Evolutionary conservation across 331 rosid genomes (phyloP), one percentile per base, ranked within the genome.

Genomic region (Rhamnella rubrinervis): DNA sequence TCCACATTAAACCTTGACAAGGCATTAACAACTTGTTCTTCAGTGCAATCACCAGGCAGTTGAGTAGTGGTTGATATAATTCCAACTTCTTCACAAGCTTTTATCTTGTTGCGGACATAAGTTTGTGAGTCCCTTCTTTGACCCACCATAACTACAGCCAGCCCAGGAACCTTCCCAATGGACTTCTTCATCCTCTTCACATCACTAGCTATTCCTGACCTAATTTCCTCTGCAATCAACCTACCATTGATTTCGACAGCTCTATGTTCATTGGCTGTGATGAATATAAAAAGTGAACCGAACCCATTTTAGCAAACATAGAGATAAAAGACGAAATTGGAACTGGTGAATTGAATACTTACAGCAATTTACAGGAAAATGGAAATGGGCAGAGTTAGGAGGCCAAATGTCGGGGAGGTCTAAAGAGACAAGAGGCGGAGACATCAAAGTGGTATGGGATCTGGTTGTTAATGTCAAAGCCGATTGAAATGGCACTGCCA

Each of bases 401-500:
- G 66, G 59, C 87, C 87, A 83, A 79, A 67, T 55, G 39, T 83
- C 87, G 14, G 87, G 84, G 49, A 79, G 49, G 73, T 83, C 87
- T 26, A 79, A 28, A 66, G 82, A 83, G 60, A 65, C 71, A 9
- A 83, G 84, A 72, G 82, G 64, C 12, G 87, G 87, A 69, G 87
- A 83, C 63, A 83, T 51, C 50, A 71, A 66, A 73, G 55, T 71
- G 61, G 56, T 44, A 50, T 55, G 58, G 37, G 75, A 15, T 77
- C 75, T 63, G 49, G 52, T 75, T 47, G 71, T 57, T 23, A 61
- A 13, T n/a, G 70, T 65, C 41, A 74, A 28, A 59, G 61, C 77
- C 49, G 71, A 66, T 19, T 55, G 65, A 81, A 75, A 78, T 61
- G 63, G 41, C 64, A 49, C 40, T 66, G 64, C 55, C 63, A 59